Base-by-base conservation (phyloP, 352 stramenopile genomes). In the Phytopythium boreale region DNA sequence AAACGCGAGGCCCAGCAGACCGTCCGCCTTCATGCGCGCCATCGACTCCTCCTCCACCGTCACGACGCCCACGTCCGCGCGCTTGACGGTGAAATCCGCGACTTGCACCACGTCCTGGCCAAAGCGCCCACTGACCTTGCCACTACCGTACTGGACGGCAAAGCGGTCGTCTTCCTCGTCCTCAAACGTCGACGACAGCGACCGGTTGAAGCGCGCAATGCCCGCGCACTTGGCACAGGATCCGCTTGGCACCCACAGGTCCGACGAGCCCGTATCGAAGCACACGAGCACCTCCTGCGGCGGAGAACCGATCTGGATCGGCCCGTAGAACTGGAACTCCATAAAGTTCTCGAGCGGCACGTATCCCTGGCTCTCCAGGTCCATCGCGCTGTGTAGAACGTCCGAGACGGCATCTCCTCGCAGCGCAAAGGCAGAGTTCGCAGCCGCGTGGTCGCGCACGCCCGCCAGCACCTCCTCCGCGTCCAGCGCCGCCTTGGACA, bases 1-100 rank as follows among this genome's bases (percentile, higher is more conserved):
- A 66, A 99, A 99, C 24, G 92, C 97, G 24, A 99, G 67, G 51
- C 97, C 97, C 26, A 99, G 75, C 63, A 99, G 96, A 2, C 97
- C 97, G 75, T 99, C 97, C 0, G 85, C 80, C 64, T 92, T 87
- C 85, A 94, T 94, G 58, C 80, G 82, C 44, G 80, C 76, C 80
- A 94, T 90, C 8, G 80, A 90, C 39, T 88, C 79, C 61, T 92
- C 82, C 56, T 94, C 85, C 4, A 63, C 66, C 17, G 69, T 68
- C 8, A 92, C 85, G 31, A 94, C 81, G 15, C 85, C 85, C 11
- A 94, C 70, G 1, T 62, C 76, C n/a, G 74, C 75, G 63, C 80
- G 58, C 41, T 64, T 64, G 22, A 91, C 60, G 10, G 71, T 56
- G 55, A 83, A 92, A 22, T 78, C 52, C 3, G 69, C 78, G 39